phyloP scores from a whole-genome alignment of 129 eudicot genomes.

The Artemisia tridentata region DNA sequence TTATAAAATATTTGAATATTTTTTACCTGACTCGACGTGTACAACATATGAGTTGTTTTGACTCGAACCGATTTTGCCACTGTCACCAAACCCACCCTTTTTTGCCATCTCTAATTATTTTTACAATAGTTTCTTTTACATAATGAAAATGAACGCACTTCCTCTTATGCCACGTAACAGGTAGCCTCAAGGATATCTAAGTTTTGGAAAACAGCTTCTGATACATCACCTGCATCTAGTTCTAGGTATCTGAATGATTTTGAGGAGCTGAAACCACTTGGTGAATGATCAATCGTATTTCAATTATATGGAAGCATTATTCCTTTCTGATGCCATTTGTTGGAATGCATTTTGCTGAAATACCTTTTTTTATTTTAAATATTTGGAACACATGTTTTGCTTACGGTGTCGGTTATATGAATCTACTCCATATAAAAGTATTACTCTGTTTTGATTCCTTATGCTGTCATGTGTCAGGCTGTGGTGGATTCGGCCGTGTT shows the following conservation, averaged over 20 bases:
- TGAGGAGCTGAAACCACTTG: conserved; percentile 88
- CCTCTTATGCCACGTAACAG: conserved; percentile 32
- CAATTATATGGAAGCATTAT: not conserved
- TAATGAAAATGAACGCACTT: conserved; percentile 18
- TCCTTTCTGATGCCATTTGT: not conserved
- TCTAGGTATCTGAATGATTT: conserved; percentile 91
- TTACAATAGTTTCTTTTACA: conserved; percentile 7
- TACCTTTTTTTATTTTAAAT: not conserved
- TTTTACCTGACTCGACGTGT: not conserved
- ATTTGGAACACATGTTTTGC: not conserved
- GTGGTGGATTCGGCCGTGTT: conserved; percentile 94
- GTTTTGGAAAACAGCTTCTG: conserved; percentile 78
- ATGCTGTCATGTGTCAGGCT: conserved; percentile 47
- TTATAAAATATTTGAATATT: not conserved
- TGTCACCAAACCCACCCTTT: not conserved
- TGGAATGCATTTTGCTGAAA: not conserved
- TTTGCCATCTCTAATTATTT: not conserved
- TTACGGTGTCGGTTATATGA: not conserved
- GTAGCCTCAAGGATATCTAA: conserved; percentile 60
- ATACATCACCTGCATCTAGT: conserved; percentile 53
- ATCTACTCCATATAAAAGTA: conserved; percentile 15
- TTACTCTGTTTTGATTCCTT: conserved; percentile 14
- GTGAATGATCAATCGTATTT: conserved; percentile 35
- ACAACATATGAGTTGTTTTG: not conserved
- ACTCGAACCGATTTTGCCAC: not conserved